Evolutionary conservation across 441 rosid genomes (phyloP).

Genomic region (Brassica balearica): DNA sequence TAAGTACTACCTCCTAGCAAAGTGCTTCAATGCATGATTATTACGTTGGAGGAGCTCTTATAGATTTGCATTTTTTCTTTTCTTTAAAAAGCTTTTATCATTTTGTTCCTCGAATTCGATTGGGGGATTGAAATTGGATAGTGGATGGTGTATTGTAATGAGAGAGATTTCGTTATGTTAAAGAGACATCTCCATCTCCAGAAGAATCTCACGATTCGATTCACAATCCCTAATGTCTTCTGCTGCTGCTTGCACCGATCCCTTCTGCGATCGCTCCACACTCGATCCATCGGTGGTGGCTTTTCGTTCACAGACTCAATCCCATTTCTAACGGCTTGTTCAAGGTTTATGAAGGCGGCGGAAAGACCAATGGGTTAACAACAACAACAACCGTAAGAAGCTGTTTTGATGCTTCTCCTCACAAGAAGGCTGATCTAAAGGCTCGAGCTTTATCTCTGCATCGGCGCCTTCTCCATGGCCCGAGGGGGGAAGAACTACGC

Average conservation of each 20-base stretch:
- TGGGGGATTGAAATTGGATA: neutral
- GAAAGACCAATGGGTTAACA: conserved; percentile 50
- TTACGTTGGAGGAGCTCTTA: conserved; percentile 35
- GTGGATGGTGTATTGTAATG: conserved; percentile 52
- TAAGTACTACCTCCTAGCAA: conserved; percentile 12
- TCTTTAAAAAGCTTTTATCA: no score
- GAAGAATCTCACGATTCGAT: conserved; percentile 35
- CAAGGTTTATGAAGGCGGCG: conserved; percentile 26
- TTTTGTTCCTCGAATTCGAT: no score
- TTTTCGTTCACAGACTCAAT: no score
- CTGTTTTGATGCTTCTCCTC: conserved; percentile 57
- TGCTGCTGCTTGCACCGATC: conserved; percentile 42
- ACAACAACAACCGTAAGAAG: conserved; percentile 44
- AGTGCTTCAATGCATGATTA: conserved; percentile 41
- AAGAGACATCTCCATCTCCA: conserved; percentile 47
- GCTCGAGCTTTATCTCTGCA: conserved; percentile 17
- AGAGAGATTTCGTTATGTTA: conserved; percentile 54
- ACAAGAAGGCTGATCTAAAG: conserved; percentile 45
- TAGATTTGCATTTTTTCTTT: conserved; percentile 3
- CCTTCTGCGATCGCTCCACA: conserved; percentile 51
- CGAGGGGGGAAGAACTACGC: no score
- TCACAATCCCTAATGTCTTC: conserved; percentile 51
- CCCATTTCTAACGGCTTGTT: conserved; percentile 38
- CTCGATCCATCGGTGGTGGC: conserved; percentile 19
- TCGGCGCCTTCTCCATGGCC: no score